phyloP scores from a whole-genome alignment of 164 flowering plant genomes.

The Echeveria elegans region DNA sequence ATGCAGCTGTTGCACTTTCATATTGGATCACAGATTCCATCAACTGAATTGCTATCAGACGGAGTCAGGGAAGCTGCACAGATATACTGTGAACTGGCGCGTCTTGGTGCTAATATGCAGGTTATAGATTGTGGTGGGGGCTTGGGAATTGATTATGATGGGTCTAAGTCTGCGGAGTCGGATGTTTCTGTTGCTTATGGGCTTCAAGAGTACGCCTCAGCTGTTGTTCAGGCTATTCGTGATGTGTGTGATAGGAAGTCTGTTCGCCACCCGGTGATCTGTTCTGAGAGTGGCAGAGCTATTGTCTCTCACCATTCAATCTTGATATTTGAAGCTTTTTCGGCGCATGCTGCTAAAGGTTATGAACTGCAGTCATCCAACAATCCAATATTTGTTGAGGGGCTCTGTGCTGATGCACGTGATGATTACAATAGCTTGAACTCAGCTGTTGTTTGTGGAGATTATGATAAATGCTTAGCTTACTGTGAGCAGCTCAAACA shows the following conservation, averaged over 20 bases:
- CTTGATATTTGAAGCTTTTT: slow-evolving; percentile 76
- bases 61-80: slow-evolving; percentile 87
- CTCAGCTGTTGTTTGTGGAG: slow-evolving; percentile 51
- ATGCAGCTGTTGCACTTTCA: too few species aligned
- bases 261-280: slow-evolving; percentile 73
- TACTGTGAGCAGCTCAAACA: slow-evolving; percentile 72
- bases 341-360: slow-evolving; percentile 23
- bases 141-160: slow-evolving; percentile 94
- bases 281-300: slow-evolving; percentile 96
- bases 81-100: slow-evolving; percentile 79
- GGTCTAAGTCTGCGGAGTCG: slow-evolving; percentile 64
- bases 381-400: slow-evolving; percentile 30
- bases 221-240: slow-evolving; percentile 63
- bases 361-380: slow-evolving; percentile 20
- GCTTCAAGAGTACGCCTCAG: slow-evolving; percentile 71
- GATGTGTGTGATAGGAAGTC: slow-evolving; percentile 59
- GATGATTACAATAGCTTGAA: slow-evolving; percentile 45
- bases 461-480: slow-evolving; percentile 43
- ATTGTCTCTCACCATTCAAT: slow-evolving; percentile 94
- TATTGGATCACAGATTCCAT: slow-evolving; percentile 96
- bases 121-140: slow-evolving; percentile 93
- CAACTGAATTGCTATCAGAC: slow-evolving; percentile 60
- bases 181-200: slow-evolving; percentile 76
- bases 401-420: slow-evolving; percentile 48
- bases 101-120: slow-evolving; percentile 80